Evolutionary conservation across 1,284 basidiomycete species (phyloP).

Genomic region (Trichosporon coremiiforme): DNA sequence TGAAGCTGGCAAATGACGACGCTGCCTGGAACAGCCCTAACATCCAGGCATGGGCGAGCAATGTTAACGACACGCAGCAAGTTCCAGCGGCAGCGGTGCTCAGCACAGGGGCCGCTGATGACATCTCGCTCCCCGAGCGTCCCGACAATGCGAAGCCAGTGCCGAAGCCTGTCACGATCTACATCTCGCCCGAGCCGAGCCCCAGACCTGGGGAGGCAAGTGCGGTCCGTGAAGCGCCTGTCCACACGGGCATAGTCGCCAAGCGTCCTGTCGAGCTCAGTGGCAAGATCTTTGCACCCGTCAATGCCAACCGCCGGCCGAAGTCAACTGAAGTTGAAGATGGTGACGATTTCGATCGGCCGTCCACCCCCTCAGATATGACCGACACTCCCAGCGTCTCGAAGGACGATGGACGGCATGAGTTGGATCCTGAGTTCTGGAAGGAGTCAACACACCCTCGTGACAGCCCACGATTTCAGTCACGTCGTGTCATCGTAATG

Average conservation of each 20-base stretch:
- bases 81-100: background rate
- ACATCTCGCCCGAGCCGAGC: conserved; percentile 31
- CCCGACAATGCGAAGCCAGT: conserved; percentile 21
- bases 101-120: background rate
- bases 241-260: too few relatives aligned
- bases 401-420: background rate
- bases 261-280: too few relatives aligned
- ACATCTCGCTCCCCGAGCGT: conserved; percentile 21
- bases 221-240: too few relatives aligned
- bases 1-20: background rate
- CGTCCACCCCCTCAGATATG: background rate
- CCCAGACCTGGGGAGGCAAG: too few relatives aligned
- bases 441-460: conserved; percentile 39
- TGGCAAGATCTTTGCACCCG: too few relatives aligned
- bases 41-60: conserved; percentile 4
- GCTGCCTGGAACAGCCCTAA: background rate
- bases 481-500: conserved; percentile 37
- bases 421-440: conserved; percentile 25
- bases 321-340: background rate
- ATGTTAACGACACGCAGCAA: conserved; percentile 14
- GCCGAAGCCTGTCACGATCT: conserved; percentile 19
- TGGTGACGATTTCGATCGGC: background rate
- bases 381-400: background rate
- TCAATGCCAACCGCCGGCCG: too few relatives aligned
- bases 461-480: conserved; percentile 35